Evolutionary conservation across 441 rosid genomes (phyloP), one percentile per base, ranked within the genome.

Genomic region (Syzygium malaccense): DNA sequence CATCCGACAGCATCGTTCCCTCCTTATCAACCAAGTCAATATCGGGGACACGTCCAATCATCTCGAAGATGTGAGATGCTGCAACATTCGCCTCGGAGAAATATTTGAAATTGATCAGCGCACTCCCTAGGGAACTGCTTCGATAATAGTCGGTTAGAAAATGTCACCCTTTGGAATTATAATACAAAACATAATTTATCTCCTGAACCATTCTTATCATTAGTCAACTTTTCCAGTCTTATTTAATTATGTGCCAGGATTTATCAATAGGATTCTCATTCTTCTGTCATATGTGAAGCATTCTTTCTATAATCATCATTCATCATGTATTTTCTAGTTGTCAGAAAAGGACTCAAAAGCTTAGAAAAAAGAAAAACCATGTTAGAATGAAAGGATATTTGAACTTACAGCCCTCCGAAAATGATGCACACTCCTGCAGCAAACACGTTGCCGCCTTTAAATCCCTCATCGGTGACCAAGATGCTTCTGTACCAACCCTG

Each of bases 401-500:
- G 85, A 18, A 85, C 91, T 89, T 86, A 86, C 87, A 87, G 66
- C 83, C 91, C 91, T 30, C 87, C 89, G 14, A 14, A 23, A 26
- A 71, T 64, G 14, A 87, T 86, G 80, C 85, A 54, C 26, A 88
- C 83, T 75, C 89, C 91, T 49, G 89, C 89, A 41, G 17, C 18
- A 85, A 87, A 90, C 64, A 90, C 88, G 54, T 54, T 64, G 3
- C 89, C 88, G 11, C 89, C 91, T 88, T 78, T 87, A 9, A 58
- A 90, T 86, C 90, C 88, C 23, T 86, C 66, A 15, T 71, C 25
- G 20, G 84, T 56, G 54, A 91, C 90, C 60, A 91, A 86, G 49
- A 62, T 84, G 51, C 92, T 90, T 1, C 91, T 90, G n/a, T 87
- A 83, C 89, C 89, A 90, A 28, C 80, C 92, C 80, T 80, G 91